Evolutionary conservation across 345 rosid species (phyloP).

Genomic region (Acer saccharum): DNA sequence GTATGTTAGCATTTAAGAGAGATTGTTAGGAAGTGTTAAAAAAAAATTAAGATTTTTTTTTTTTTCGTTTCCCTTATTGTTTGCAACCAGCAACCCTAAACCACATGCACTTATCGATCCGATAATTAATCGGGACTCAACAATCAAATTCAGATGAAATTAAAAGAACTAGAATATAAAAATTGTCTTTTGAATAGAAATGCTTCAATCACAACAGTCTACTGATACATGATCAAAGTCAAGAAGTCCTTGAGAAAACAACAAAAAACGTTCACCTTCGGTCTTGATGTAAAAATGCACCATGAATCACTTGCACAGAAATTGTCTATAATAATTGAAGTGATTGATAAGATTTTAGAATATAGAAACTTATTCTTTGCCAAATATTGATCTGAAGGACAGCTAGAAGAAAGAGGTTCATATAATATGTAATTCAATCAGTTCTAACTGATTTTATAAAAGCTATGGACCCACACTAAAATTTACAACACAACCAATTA

Average conservation of each 20-base stretch:
- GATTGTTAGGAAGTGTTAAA: neutral
- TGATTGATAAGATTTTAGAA: constrained; percentile 8
- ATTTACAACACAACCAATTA: neutral
- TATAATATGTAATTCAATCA: neutral
- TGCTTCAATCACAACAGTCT: neutral
- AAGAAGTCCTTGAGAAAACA: neutral
- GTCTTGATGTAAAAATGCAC: neutral
- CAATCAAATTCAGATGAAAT: constrained; percentile 2
- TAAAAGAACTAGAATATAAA: neutral
- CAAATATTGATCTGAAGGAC: constrained; percentile 1
- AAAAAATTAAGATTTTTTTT: neutral
- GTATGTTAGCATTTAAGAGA: neutral
- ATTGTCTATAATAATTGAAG: neutral
- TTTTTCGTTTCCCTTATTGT: neutral
- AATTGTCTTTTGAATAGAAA: neutral
- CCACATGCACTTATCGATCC: neutral
- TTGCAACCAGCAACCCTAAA: neutral
- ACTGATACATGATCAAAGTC: neutral
- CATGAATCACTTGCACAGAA: neutral
- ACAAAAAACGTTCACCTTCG: neutral
- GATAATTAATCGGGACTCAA: neutral
- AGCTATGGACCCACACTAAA: neutral
- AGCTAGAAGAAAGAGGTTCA: neutral
- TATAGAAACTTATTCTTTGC: neutral
- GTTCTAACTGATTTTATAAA: neutral